Evolutionary conservation across 176 grass and related monocot species (phyloP), one percentile per base, ranked within the genome.

Genomic region (Guadua angustifolia): DNA sequence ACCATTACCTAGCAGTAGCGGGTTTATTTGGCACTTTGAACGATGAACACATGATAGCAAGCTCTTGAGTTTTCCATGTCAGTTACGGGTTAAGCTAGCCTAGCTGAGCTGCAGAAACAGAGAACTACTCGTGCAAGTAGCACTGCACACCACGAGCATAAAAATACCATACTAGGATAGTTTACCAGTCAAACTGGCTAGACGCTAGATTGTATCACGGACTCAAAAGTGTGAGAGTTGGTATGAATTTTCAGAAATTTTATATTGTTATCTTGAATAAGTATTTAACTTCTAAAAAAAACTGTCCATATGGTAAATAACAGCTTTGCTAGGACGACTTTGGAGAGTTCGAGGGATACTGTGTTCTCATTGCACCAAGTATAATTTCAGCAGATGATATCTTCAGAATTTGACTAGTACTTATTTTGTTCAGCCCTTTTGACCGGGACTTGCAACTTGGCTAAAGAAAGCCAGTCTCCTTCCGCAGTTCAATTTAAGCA

Each of bases 371-470:
- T 36, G 4, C 62, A 46, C 45, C 36, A 8, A 65, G 14, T 36
- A 38, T 10, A 25, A 11, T 61, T 3, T 61, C 79, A 39, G 73
- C 21, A 3, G 24, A 25, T 21, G 17, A 56, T 56, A 63, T 36
- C 58, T 47, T 36, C 7, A 55, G 12, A 46, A 78, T 83, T 72
- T 65, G 66, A 88, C 64, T 5, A 47, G 19, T 63, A 39, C 25
- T 86, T 32, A 5, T 82, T 82, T 73, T 9, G 74, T 16, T 43
- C 72, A 68, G 42, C 29, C 29, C 29, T 67, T 83, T 83, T 82
- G 79, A 78, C 73, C 66, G 32, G 35, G 56, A 89, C 74, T 43
- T 66, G 16, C 58, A 79, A 33, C 59, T 38, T 67, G 13, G 17
- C 24, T 33, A 53, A 68, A 85, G 7, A 88, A 79, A 63, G 11